Percentiles rank a stretch among this genome's conserved stretches.
Conservation (phyloP, 192 early-diverging fungal genomes). For the Allomyces javanicus region DNA sequence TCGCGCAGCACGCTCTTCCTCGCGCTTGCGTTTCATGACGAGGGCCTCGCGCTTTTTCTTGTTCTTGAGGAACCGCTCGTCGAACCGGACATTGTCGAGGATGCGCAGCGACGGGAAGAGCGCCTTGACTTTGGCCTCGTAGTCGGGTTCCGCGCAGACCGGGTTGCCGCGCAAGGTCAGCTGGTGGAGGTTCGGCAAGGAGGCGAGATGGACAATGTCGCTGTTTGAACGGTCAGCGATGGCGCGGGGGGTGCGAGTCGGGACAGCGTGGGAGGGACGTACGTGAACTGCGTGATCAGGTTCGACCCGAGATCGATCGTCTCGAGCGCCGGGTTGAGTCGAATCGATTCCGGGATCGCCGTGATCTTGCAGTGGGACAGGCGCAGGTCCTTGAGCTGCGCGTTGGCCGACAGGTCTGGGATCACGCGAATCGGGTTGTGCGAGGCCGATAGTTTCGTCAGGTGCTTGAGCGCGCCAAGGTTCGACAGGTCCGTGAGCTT, state of each 20-base stretch:
- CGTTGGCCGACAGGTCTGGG: slow-evolving; percentile 39
- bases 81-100: slow-evolving; percentile 54
- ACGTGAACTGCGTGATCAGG: slow-evolving; percentile 32
- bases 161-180: slow-evolving; percentile 54
- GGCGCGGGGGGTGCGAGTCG: slow-evolving; percentile 5
- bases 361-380: slow-evolving; percentile 56
- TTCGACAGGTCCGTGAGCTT: slow-evolving; percentile 30
- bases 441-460: slow-evolving; percentile 56
- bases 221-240: slow-evolving; percentile 5
- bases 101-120: slow-evolving; percentile 42
- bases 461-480: slow-evolving; percentile 29
- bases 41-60: slow-evolving; percentile 37
- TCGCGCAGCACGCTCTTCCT: slow-evolving; percentile 11
- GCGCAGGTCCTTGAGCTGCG: slow-evolving; percentile 45
- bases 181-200: slow-evolving; percentile 31
- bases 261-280: slow-evolving; percentile 4
- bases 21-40: slow-evolving; percentile 16
- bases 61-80: slow-evolving; percentile 44
- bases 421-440: slow-evolving; percentile 48
- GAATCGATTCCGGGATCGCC: slow-evolving; percentile 31
- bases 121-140: slow-evolving; percentile 32
- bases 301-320: slow-evolving; percentile 60
- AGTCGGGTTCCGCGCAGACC: slow-evolving; percentile 25
- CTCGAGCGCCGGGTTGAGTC: slow-evolving; percentile 30
- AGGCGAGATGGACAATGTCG: slow-evolving; percentile 32